Evolutionary conservation across 371 early-diverging fungal genomes (phyloP).

Genomic region (Amoeboradix gromovi): DNA sequence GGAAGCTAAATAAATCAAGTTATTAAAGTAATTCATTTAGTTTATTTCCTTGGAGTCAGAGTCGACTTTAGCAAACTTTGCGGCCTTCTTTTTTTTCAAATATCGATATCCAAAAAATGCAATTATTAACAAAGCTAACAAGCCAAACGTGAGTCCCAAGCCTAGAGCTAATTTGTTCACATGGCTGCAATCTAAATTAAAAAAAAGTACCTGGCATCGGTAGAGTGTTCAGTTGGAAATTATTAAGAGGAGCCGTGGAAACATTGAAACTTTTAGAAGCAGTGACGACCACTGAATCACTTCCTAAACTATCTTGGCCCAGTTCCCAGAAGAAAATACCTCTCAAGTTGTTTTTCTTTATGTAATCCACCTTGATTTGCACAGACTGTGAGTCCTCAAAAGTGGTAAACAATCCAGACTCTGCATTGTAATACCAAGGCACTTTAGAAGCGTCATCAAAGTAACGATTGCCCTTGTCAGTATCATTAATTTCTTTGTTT

Average conservation of each 20-base stretch:
- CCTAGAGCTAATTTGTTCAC: neutral
- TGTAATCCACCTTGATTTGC: neutral
- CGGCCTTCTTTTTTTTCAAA: neutral
- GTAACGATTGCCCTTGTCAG: neutral
- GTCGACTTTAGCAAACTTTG: too few species aligned
- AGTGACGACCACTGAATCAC: neutral
- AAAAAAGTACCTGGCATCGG: neutral
- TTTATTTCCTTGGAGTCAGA: too few species aligned
- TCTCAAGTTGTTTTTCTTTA: neutral
- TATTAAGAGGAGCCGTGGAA: too few species aligned
- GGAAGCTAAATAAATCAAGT: too few species aligned
- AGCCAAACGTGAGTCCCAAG: neutral
- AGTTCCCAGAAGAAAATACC: conserved; percentile 1
- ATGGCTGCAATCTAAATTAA: neutral
- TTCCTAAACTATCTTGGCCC: neutral
- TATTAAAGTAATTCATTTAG: too few species aligned
- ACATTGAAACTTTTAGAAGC: too few species aligned
- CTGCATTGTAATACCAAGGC: neutral
- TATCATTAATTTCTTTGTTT: neutral
- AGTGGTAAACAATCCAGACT: neutral
- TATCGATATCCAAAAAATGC: neutral
- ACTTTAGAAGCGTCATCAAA: neutral
- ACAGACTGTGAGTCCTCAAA: neutral
- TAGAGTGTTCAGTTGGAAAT: too few species aligned
- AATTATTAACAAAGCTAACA: neutral